phyloP scores from a whole-genome alignment of 2,329 filamentous ascomycete genomes.

The Penicillium frequentans region DNA sequence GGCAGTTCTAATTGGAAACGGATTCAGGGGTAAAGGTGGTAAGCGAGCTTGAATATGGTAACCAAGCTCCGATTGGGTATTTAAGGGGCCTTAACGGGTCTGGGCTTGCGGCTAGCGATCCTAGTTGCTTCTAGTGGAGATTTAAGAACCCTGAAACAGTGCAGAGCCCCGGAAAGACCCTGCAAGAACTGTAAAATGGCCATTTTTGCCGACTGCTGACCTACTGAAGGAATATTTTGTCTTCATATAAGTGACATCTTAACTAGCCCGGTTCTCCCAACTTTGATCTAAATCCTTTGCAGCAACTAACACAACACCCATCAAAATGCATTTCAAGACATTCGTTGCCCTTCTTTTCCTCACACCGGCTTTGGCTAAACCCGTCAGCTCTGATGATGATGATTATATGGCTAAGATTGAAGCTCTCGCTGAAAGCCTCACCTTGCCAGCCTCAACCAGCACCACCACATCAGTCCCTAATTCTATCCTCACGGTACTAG shows the following conservation, averaged over 20 bases:
- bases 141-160: background rate
- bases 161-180: background rate
- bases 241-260: background rate
- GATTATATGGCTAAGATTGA: background rate
- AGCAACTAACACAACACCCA: background rate
- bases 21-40: background rate
- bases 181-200: background rate
- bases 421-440: background rate
- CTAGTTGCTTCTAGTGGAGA: background rate
- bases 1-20: background rate
- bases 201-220: background rate
- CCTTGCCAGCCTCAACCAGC: background rate
- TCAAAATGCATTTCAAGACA: slow-evolving; percentile 27
- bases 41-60: background rate
- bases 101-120: background rate
- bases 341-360: slow-evolving; percentile 22
- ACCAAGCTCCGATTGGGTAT: background rate
- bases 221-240: background rate
- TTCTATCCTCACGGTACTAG: slow-evolving; percentile 26
- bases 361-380: slow-evolving; percentile 21
- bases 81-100: background rate
- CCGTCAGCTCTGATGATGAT: slow-evolving; percentile 1
- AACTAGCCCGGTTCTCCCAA: background rate
- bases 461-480: slow-evolving; percentile 4
- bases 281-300: background rate